Percentiles rank a stretch among this genome's conserved stretches.
phyloP scores from a whole-genome alignment of 805 yeast genomes.

The Wickerhamiella azymoides region DNA sequence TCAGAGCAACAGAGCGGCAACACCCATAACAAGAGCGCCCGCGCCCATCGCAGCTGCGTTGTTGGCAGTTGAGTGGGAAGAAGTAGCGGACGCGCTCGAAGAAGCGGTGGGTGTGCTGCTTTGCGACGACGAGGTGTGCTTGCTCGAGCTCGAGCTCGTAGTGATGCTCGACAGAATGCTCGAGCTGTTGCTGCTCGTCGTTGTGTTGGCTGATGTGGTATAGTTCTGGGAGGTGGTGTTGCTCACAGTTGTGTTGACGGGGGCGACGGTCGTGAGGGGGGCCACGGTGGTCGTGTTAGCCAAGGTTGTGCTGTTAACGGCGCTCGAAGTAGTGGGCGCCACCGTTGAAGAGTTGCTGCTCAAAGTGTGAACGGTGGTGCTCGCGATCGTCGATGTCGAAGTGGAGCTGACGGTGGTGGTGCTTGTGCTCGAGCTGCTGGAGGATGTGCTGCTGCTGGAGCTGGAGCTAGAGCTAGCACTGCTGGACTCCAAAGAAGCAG shows the following conservation, averaged over 20 bases:
- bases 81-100: background rate
- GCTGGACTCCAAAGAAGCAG: background rate
- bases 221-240: background rate
- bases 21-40: slow-evolving; percentile 4
- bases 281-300: background rate
- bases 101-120: background rate
- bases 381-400: slow-evolving; percentile 1
- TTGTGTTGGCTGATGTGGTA: background rate
- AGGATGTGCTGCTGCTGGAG: background rate
- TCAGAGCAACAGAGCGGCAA: slow-evolving; percentile 7
- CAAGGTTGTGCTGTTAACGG: background rate
- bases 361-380: slow-evolving; percentile 5
- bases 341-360: background rate
- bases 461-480: background rate
- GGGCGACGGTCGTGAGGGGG: background rate
- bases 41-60: slow-evolving; percentile 2
- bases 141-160: background rate
- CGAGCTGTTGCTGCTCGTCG: background rate
- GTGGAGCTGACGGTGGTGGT: background rate
- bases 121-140: background rate
- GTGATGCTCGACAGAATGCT: background rate
- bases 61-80: slow-evolving; percentile 3
- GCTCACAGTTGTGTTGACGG: background rate
- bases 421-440: background rate
- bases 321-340: background rate